phyloP scores from a whole-genome alignment of 345 rosid species.

The Boechera divaricarpa region DNA sequence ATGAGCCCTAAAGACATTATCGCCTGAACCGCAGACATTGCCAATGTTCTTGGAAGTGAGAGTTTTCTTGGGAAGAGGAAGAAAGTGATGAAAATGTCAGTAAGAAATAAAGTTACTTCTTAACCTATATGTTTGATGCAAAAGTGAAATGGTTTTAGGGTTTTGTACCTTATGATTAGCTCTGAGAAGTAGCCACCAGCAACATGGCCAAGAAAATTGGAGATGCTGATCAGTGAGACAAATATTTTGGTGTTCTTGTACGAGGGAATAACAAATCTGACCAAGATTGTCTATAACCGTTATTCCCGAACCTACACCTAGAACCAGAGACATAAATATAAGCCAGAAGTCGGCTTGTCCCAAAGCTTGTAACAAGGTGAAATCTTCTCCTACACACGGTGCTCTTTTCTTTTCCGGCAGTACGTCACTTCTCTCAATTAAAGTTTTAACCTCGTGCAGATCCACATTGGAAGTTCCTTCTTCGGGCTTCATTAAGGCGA shows the following conservation, averaged over 20 bases:
- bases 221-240: slow-evolving; percentile 85
- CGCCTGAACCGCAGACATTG: slow-evolving; percentile 69
- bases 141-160: neutral
- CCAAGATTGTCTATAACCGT: slow-evolving; percentile 86
- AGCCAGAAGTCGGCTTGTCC: slow-evolving; percentile 81
- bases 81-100: neutral
- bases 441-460: slow-evolving; percentile 43
- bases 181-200: slow-evolving; percentile 95
- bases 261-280: slow-evolving; percentile 74
- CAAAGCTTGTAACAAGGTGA: slow-evolving; percentile 74
- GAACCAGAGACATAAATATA: slow-evolving; percentile 63
- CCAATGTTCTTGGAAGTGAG: slow-evolving; percentile 66
- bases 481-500: slow-evolving; percentile 45
- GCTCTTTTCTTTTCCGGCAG: slow-evolving; percentile 58
- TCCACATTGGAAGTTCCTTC: slow-evolving; percentile 42
- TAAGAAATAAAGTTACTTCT: neutral
- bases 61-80: slow-evolving; percentile 47
- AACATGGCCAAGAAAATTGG: slow-evolving; percentile 90
- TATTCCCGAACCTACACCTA: slow-evolving; percentile 84
- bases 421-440: slow-evolving; percentile 70
- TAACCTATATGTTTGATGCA: neutral
- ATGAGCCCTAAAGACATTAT: slow-evolving; percentile 68
- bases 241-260: slow-evolving; percentile 63
- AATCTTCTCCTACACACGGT: slow-evolving; percentile 79
- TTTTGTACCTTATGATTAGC: slow-evolving; percentile 59